These are phyloP conservation scores for Candolleomyces eurysporus DNA, from an alignment of 768 basidiomycete species.

Conservation along the genomic window DNA sequence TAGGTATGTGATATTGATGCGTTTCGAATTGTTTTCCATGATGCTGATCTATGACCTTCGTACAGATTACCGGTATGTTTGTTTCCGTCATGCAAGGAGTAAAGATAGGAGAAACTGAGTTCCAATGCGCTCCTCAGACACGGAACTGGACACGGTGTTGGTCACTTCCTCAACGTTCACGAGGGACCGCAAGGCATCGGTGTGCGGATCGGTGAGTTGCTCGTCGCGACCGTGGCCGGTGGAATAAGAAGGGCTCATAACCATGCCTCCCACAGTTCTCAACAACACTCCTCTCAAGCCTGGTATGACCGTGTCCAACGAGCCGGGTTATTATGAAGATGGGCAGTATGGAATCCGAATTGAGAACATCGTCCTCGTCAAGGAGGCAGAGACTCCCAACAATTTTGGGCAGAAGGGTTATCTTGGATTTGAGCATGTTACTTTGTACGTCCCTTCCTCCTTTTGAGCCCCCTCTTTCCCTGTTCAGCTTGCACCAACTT, in stretches of 20 bases:
- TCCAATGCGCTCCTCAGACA: conserved; percentile 46
- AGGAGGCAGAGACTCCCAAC: conserved; percentile 62
- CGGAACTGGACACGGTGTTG: conserved; percentile 94
- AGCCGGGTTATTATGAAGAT: conserved; percentile 91
- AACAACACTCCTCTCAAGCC: conserved; percentile 71
- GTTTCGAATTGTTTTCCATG: not conserved
- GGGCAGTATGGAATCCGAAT: conserved; percentile 91
- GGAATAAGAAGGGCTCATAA: not conserved
- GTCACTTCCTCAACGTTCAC: conserved; percentile 92
- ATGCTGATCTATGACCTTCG: not conserved
- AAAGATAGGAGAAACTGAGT: not conserved
- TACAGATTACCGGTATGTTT: conserved; percentile 56
- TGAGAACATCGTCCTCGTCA: conserved; percentile 84
- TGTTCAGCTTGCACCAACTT: conserved; percentile 2
- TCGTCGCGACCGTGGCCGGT: not conserved
- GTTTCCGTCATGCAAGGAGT: not conserved
- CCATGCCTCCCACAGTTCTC: conserved; percentile 39
- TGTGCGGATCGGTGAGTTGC: conserved; percentile 45
- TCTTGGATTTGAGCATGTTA: conserved; percentile 82
- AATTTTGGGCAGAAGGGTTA: conserved; percentile 86
- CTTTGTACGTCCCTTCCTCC: conserved; percentile 56
- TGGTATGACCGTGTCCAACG: conserved; percentile 92
- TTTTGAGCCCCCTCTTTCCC: not conserved
- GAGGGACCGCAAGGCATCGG: conserved; percentile 75
- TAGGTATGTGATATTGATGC: conserved; percentile 49